phyloP scores from a whole-genome alignment of 306 rosid species.

The Vicia faba region DNA sequence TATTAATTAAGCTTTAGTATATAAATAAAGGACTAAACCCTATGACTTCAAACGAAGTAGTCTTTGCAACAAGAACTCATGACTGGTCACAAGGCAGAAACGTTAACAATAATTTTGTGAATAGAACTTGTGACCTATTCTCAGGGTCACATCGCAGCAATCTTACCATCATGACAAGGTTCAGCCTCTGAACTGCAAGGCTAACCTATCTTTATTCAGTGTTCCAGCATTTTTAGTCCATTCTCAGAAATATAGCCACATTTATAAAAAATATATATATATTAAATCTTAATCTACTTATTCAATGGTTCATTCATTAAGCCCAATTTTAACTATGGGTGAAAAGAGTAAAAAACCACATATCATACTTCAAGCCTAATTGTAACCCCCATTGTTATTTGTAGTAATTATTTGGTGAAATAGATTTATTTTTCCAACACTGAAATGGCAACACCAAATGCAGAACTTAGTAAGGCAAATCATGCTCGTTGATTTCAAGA shows the following conservation, averaged over 20 bases:
- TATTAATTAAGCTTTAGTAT: too few species aligned
- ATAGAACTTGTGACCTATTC: background rate
- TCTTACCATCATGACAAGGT: background rate
- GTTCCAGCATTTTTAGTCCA: background rate
- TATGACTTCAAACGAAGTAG: too few species aligned
- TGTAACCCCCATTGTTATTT: background rate
- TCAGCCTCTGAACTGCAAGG: background rate
- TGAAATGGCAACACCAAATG: slow-evolving; percentile 17
- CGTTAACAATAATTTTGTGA: background rate
- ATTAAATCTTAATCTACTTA: too few species aligned
- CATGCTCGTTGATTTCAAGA: too few species aligned
- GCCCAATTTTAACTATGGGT: background rate
- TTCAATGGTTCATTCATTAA: background rate
- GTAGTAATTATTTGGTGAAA: slow-evolving; percentile 1
- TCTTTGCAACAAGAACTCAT: background rate
- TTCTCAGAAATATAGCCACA: background rate
- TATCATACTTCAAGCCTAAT: background rate
- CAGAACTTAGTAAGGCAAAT: background rate
- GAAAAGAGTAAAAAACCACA: background rate
- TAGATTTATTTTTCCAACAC: slow-evolving; percentile 2
- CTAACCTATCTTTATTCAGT: background rate
- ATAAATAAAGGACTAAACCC: too few species aligned
- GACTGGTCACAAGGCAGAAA: background rate
- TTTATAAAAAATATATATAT: slow-evolving; percentile 2
- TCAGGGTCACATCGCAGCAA: background rate